These are phyloP conservation scores for Nigrospora sphaerica DNA, from an alignment of 2,329 filamentous ascomycete genomes.

Conservation along the genomic window DNA sequence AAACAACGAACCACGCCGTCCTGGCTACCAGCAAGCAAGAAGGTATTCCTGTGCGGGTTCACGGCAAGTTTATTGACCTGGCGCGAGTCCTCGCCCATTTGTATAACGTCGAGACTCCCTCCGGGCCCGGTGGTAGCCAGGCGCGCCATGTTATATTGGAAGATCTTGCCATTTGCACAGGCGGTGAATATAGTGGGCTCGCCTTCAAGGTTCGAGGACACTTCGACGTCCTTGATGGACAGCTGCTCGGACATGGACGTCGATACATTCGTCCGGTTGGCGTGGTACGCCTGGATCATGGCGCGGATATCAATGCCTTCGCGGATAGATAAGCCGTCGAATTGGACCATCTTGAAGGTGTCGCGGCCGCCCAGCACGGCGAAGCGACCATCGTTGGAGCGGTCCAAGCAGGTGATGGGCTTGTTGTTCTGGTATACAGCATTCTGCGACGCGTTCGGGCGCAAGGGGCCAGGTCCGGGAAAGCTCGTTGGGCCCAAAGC, in stretches of 20 bases:
- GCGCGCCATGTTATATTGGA: conserved; percentile 53
- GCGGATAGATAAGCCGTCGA: conserved; percentile 45
- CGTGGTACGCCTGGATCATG: conserved; percentile 43
- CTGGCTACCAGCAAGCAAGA: conserved; percentile 55
- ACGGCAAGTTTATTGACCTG: conserved; percentile 59
- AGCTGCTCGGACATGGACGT: conserved; percentile 47
- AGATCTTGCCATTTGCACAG: conserved; percentile 57
- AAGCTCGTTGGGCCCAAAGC: conserved; percentile 39
- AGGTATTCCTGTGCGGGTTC: conserved; percentile 51
- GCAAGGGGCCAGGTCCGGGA: conserved; percentile 34
- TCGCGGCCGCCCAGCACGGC: conserved; percentile 53
- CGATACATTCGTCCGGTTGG: conserved; percentile 30
- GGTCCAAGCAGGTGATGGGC: conserved; percentile 51
- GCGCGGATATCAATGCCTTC: conserved; percentile 53
- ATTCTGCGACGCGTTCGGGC: conserved; percentile 49
- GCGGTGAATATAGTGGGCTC: conserved; percentile 54
- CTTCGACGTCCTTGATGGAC: conserved; percentile 57
- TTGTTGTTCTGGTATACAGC: conserved; percentile 42
- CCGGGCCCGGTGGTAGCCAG: conserved; percentile 33
- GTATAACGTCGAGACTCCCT: conserved; percentile 44
- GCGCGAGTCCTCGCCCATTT: conserved; percentile 53
- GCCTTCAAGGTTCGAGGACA: conserved; percentile 35
- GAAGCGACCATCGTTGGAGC: conserved; percentile 46
- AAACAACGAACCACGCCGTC: conserved; percentile 57
- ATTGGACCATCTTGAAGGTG: conserved; percentile 51